Conservation (phyloP, 345 rosid species). For the Eucalyptus lansdowneana region DNA sequence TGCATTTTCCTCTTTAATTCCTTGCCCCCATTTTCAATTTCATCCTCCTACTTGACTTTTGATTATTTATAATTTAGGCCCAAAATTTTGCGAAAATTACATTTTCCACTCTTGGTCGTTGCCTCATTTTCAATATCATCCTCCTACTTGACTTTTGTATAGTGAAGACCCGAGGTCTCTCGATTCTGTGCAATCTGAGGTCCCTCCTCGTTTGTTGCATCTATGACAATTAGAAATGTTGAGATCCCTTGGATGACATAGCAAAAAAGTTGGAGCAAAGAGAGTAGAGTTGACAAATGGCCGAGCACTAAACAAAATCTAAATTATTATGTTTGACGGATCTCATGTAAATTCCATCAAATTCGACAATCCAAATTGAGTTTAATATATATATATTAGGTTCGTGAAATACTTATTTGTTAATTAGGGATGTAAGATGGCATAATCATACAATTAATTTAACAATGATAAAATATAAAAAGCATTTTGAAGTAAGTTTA, state of each 20-base stretch:
- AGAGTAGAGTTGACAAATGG: neutral
- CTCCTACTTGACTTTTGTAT: neutral
- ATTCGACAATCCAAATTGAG: fast-evolving
- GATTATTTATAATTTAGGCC: neutral
- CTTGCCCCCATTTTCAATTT: neutral
- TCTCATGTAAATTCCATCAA: neutral
- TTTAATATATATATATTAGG: neutral
- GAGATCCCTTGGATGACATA: neutral
- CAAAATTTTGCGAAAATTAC: neutral
- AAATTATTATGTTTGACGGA: neutral
- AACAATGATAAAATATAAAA: neutral
- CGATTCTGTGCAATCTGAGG: neutral
- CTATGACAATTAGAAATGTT: neutral
- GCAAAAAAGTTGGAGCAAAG: neutral
- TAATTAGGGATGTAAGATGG: neutral
- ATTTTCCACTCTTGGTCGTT: neutral
- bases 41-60: neutral
- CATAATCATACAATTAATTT: neutral
- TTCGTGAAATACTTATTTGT: neutral
- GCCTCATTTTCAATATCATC: neutral
- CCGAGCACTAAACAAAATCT: neutral
- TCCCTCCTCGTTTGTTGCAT: neutral
- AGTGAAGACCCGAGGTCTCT: neutral
- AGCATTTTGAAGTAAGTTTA: neutral
- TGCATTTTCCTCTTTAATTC: neutral